Conservation (phyloP, 331 rosid genomes). For the Pyracantha coccinea region DNA sequence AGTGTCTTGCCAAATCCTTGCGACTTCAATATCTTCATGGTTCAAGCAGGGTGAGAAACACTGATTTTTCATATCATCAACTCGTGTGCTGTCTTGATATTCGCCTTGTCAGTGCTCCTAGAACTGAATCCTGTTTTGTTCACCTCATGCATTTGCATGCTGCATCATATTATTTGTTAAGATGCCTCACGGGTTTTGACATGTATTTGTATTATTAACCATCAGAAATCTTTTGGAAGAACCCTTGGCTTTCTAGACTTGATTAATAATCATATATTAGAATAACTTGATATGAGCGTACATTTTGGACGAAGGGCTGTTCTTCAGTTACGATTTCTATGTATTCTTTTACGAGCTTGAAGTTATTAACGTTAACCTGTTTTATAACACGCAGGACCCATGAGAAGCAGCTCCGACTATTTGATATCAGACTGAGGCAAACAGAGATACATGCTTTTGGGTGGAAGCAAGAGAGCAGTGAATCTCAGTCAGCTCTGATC, state of each 20-base stretch:
- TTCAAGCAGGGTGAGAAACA: constrained; percentile 73
- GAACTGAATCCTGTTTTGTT: not conserved
- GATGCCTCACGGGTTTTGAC: not conserved
- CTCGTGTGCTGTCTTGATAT: not conserved
- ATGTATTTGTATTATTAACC: not conserved
- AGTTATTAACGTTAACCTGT: not conserved
- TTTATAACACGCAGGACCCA: constrained; percentile 52
- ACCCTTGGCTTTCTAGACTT: not conserved
- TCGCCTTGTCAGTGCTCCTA: not conserved
- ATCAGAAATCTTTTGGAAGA: not conserved
- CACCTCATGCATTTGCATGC: not conserved
- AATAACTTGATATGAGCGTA: not conserved
- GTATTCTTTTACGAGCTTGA: not conserved
- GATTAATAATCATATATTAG: too few relatives aligned
- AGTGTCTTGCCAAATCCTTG: constrained; percentile 85
- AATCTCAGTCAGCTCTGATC: constrained; percentile 91
- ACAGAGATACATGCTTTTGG: constrained; percentile 90
- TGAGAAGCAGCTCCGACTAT: constrained; percentile 86
- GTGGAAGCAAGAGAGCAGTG: constrained; percentile 99
- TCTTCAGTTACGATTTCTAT: not conserved
- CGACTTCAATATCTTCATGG: constrained; percentile 89
- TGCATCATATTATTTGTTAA: not conserved
- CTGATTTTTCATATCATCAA: not conserved
- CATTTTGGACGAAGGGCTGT: not conserved
- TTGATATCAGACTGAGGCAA: constrained; percentile 73